Conservation (phyloP, 2,329 filamentous ascomycete genomes). For the Trichoderma koningiopsis region DNA sequence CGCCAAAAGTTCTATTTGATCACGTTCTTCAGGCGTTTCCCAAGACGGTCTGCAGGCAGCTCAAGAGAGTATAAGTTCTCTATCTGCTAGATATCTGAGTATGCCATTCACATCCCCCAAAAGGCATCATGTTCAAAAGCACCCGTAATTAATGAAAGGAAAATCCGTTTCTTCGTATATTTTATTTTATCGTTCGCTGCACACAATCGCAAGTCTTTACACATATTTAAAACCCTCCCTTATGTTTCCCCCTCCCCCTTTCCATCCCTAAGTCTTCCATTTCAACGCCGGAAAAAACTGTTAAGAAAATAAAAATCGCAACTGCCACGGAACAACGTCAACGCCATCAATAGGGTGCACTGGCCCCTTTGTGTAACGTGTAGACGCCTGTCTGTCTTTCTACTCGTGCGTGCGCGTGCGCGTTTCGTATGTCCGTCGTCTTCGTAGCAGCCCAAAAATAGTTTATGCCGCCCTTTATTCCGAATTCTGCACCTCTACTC, state of each 20-base stretch:
- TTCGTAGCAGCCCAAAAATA: slow-evolving; percentile 21
- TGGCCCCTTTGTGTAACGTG: neutral
- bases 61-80: too few species aligned
- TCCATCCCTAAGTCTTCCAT: slow-evolving; percentile 30
- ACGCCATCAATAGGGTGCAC: neutral
- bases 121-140: neutral
- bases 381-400: neutral
- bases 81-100: too few species aligned
- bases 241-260: slow-evolving; percentile 13
- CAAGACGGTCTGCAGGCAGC: too few species aligned
- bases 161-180: slow-evolving; percentile 23
- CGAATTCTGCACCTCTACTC: neutral
- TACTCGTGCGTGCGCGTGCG: slow-evolving; percentile 11
- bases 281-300: slow-evolving; percentile 36
- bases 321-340: slow-evolving; percentile 1
- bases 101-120: neutral
- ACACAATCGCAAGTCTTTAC: slow-evolving; percentile 26
- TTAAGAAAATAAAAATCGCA: slow-evolving; percentile 3
- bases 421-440: slow-evolving; percentile 14
- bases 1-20: neutral
- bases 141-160: neutral
- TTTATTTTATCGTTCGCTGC: slow-evolving; percentile 26
- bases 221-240: slow-evolving; percentile 20
- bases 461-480: slow-evolving; percentile 16
- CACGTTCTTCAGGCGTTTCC: too few species aligned